Conservation (phyloP, 345 rosid genomes). For the Murraya koenigii region DNA sequence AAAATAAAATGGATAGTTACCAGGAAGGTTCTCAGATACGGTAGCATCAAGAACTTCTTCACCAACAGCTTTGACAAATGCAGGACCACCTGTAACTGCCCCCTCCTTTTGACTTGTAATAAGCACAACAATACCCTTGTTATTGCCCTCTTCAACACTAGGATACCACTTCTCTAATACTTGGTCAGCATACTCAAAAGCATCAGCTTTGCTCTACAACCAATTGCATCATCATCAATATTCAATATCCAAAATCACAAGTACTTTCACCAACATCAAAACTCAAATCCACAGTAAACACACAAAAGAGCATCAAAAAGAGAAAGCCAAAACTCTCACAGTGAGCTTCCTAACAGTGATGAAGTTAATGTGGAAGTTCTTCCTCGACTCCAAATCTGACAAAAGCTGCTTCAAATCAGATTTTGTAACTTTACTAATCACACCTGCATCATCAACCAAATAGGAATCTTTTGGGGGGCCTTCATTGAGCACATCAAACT, state of each 20-base stretch:
- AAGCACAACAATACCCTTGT: constrained; percentile 88
- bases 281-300: background rate
- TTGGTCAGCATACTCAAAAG: constrained; percentile 97
- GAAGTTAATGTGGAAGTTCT: constrained; percentile 69
- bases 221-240: constrained; percentile 3
- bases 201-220: constrained; percentile 98
- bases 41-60: constrained; percentile 85
- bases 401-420: constrained; percentile 79
- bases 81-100: constrained; percentile 96
- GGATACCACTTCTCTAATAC: constrained; percentile 96
- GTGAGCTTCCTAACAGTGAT: constrained; percentile 93
- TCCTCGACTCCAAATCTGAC: constrained; percentile 90
- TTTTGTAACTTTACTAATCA: constrained; percentile 83
- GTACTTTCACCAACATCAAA: background rate
- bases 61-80: constrained; percentile 82
- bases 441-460: constrained; percentile 89
- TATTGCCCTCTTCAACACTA: constrained; percentile 76
- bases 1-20: constrained; percentile 34
- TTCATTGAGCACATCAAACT: constrained; percentile 78
- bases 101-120: constrained; percentile 97
- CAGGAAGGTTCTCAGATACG: constrained; percentile 90
- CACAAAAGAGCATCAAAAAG: background rate
- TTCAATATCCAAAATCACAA: constrained; percentile 11
- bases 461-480: constrained; percentile 87
- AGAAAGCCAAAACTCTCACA: constrained; percentile 40